Evolutionary conservation across 2,329 filamentous ascomycete genomes (phyloP).

Genomic region (Xylariaceae sp.): DNA sequence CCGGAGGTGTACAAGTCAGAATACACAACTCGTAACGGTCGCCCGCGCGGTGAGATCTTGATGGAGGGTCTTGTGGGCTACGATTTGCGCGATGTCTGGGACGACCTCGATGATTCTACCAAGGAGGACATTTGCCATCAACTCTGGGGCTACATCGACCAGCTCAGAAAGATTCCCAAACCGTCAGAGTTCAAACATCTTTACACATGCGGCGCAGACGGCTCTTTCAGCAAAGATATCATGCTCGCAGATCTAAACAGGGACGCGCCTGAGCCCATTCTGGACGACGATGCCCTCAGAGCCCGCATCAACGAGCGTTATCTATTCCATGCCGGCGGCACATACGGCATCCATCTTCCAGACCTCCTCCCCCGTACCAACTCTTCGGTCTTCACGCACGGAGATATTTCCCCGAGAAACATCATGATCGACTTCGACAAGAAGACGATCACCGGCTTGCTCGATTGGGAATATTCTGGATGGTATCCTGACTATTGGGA

Average conservation of each 20-base stretch:
- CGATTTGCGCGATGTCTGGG: background rate
- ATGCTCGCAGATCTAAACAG: background rate
- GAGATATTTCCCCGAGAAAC: background rate
- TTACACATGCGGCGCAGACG: conserved; percentile 5
- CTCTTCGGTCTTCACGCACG: conserved; percentile 1
- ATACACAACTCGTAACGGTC: background rate
- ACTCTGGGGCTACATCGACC: conserved; percentile 8
- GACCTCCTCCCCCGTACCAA: background rate
- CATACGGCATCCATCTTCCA: background rate
- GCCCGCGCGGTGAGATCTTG: background rate
- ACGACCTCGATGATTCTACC: background rate
- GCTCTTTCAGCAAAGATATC: background rate
- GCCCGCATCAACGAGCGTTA: conserved; percentile 1
- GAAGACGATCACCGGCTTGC: background rate
- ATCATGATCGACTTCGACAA: background rate
- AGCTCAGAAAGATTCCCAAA: conserved; percentile 3
- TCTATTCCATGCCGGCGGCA: background rate
- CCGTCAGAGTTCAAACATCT: background rate
- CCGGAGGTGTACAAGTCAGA: background rate
- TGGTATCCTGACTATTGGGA: conserved; percentile 9
- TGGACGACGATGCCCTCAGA: background rate
- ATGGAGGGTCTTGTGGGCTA: background rate
- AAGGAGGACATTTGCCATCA: conserved; percentile 6
- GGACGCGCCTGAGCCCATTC: background rate
- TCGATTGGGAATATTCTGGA: conserved; percentile 5